Conservation (phyloP, 2,329 filamentous ascomycete species). For the Stromatinia cepivora region DNA sequence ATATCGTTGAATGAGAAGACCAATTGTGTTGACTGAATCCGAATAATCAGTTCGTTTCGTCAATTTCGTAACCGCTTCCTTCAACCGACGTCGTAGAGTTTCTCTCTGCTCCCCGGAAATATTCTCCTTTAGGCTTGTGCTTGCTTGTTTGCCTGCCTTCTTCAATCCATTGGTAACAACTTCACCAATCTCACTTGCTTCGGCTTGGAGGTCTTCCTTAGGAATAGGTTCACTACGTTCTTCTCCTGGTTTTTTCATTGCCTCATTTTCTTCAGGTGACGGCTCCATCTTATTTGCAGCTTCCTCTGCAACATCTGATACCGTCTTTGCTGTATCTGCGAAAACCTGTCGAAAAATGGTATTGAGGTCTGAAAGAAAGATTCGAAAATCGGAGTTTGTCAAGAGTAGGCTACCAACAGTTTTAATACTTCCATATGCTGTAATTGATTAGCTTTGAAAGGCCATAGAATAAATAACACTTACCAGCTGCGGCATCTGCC, state of each 20-base stretch:
- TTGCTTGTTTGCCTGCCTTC: constrained; percentile 59
- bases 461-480: constrained; percentile 31
- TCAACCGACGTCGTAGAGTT: constrained; percentile 72
- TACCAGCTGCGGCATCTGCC: constrained; percentile 71
- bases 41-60: constrained; percentile 78
- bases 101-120: constrained; percentile 70
- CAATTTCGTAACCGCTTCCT: constrained; percentile 72
- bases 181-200: constrained; percentile 53
- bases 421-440: constrained; percentile 77
- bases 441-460: constrained; percentile 32
- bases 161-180: constrained; percentile 45
- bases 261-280: constrained; percentile 58
- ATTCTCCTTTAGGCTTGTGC: constrained; percentile 72
- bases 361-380: constrained; percentile 79
- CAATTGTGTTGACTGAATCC: constrained; percentile 78
- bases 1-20: constrained; percentile 75
- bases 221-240: constrained; percentile 46
- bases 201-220: constrained; percentile 62
- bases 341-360: constrained; percentile 82
- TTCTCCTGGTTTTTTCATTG: constrained; percentile 47
- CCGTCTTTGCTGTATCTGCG: constrained; percentile 76
- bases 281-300: constrained; percentile 74
- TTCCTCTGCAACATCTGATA: constrained; percentile 74
- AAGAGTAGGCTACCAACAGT: constrained; percentile 83
- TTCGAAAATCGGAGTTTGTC: constrained; percentile 85